A percentile compares a stretch with the other conserved stretches of the same genome.
Conservation (phyloP, 352 stramenopile species). For the Phytophthora podocarpi region DNA sequence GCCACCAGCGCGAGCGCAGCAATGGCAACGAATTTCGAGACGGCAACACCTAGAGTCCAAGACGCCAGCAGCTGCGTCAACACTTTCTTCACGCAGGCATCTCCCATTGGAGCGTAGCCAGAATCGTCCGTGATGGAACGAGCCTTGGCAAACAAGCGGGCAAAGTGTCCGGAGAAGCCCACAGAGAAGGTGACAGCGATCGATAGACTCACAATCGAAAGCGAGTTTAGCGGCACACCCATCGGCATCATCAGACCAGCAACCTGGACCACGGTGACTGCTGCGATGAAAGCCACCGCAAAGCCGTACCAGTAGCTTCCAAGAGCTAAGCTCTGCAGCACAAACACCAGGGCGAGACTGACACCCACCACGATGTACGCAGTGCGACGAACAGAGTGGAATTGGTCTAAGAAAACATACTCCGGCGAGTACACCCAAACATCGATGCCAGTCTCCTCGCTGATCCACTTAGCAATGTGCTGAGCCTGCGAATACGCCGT, state of each 20-base stretch:
- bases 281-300: conserved; percentile 43
- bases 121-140: conserved; percentile 27
- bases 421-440: conserved; percentile 71
- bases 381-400: conserved; percentile 59
- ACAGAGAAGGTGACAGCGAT: conserved; percentile 76
- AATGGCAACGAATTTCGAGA: conserved; percentile 52
- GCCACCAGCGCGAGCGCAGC: conserved; percentile 41
- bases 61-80: conserved; percentile 47
- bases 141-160: conserved; percentile 63
- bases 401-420: conserved; percentile 77
- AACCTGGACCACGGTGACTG: conserved; percentile 64
- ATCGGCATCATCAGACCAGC: conserved; percentile 66
- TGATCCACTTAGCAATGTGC: conserved; percentile 70
- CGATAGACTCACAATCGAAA: conserved; percentile 85
- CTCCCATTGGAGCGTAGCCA: conserved; percentile 22
- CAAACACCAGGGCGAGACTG: conserved; percentile 52
- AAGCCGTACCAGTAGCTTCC: conserved; percentile 53
- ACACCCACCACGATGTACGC: conserved; percentile 56
- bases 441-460: conserved; percentile 62
- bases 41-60: conserved; percentile 40
- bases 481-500: conserved; percentile 59
- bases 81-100: conserved; percentile 44
- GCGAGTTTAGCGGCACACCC: conserved; percentile 77
- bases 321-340: conserved; percentile 55
- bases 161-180: conserved; percentile 81